phyloP scores from a whole-genome alignment of 1,139 yeast species.

The Nakaseomyces bracarensis region DNA sequence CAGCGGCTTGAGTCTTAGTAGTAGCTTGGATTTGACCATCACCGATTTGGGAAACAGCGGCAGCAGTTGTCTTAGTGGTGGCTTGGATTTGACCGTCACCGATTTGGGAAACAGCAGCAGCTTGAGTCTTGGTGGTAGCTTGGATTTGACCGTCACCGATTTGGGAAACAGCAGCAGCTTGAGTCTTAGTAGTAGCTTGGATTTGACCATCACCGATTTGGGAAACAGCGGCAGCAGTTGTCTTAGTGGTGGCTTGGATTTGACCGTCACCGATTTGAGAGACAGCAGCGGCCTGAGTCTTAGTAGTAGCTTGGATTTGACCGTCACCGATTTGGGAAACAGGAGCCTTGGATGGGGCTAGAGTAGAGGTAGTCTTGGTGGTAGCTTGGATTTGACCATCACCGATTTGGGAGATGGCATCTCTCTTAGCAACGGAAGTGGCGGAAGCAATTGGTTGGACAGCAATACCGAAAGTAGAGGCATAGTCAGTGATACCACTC shows the following conservation, averaged over 20 bases:
- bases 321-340: conserved; percentile 44
- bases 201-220: conserved; percentile 17
- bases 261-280: conserved; percentile 8
- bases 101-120: conserved; percentile 44
- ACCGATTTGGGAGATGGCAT: conserved; percentile 34
- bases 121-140: conserved; percentile 30
- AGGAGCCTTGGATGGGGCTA: conserved; percentile 37
- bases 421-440: conserved; percentile 39
- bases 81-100: conserved; percentile 32
- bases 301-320: conserved; percentile 13
- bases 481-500: conserved; percentile 44
- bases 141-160: conserved; percentile 17
- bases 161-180: conserved; percentile 14
- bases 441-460: conserved; percentile 14
- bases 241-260: conserved; percentile 9
- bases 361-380: conserved; percentile 39
- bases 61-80: conserved; percentile 27
- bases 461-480: conserved; percentile 16
- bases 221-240: conserved; percentile 14
- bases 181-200: conserved; percentile 19
- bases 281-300: conserved; percentile 26
- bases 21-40: conserved; percentile 32
- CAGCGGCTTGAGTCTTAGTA: conserved; percentile 40
- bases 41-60: conserved; percentile 27
- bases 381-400: conserved; percentile 49